These are phyloP conservation scores for Xanthoconium purpureum DNA, from an alignment of 768 basidiomycete species.

Conservation along the genomic window DNA sequence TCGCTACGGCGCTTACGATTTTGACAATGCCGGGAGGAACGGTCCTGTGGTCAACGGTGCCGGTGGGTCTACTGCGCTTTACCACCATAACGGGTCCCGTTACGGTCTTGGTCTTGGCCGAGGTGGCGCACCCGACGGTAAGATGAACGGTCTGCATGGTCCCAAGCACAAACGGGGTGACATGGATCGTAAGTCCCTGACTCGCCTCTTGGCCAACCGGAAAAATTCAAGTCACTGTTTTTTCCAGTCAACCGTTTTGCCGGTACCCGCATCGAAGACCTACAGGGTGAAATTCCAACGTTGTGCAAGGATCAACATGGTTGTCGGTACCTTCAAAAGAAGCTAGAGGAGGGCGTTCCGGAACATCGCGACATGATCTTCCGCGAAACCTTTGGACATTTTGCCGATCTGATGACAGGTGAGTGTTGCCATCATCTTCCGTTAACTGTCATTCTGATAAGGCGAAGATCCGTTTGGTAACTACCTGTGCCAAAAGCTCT, in stretches of 20 bases:
- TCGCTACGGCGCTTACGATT: conserved; percentile 56
- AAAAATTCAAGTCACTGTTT: not conserved
- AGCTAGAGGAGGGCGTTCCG: conserved; percentile 91
- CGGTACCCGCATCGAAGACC: conserved; percentile 91
- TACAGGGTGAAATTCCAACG: conserved; percentile 89
- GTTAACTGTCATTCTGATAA: not conserved
- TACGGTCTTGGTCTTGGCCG: conserved; percentile 70
- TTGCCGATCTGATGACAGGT: conserved; percentile 98
- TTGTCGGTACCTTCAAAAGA: conserved; percentile 97
- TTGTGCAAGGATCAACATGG: conserved; percentile 99
- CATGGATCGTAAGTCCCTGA: conserved; percentile 76
- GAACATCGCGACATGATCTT: conserved; percentile 99
- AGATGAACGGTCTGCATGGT: conserved; percentile 89
- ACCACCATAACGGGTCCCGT: conserved; percentile 74
- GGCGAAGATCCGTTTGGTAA: conserved; percentile 92
- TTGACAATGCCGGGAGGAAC: conserved; percentile 46
- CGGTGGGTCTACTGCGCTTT: conserved; percentile 70
- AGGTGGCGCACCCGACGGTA: conserved; percentile 56
- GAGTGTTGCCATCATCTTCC: conserved; percentile 19
- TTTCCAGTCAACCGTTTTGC: conserved; percentile 89
- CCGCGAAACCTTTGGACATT: conserved; percentile 95
- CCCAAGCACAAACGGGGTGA: conserved; percentile 95
- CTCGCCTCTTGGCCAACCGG: not conserved
- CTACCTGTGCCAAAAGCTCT: conserved; percentile 95
- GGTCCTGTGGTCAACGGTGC: conserved; percentile 35